Percentiles rank a stretch among this genome's conserved stretches.
These are phyloP conservation scores for Plectosphaerella sp. DNA, from an alignment of 2,329 filamentous ascomycete genomes.

Conservation along the genomic window DNA sequence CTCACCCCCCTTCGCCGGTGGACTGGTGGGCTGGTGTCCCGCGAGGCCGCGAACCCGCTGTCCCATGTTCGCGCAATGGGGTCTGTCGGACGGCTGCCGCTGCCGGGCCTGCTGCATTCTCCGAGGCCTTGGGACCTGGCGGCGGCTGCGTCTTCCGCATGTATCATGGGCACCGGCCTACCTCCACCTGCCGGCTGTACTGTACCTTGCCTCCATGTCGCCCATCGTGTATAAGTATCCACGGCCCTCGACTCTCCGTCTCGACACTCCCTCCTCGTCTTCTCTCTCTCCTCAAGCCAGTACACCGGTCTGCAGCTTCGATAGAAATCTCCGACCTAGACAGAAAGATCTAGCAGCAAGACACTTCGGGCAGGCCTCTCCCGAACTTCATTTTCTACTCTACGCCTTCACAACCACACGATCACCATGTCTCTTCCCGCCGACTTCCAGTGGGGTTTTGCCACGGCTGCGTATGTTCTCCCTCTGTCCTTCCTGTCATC, in stretches of 20 bases:
- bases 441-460: slow-evolving; percentile 77
- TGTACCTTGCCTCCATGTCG: not conserved
- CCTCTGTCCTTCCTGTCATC: not conserved
- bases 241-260: not conserved
- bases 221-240: not conserved
- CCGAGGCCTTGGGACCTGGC: not conserved
- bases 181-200: no score
- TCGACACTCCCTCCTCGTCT: not conserved
- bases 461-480: slow-evolving; percentile 63
- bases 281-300: not conserved
- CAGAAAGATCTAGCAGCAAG: not conserved
- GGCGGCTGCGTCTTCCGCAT: not conserved
- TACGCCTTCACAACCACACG: slow-evolving; percentile 1
- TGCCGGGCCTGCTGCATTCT: not conserved
- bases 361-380: not conserved
- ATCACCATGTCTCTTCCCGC: slow-evolving; percentile 53
- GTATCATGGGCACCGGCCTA: not conserved
- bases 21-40: no score
- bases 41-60: not conserved
- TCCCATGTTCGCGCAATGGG: not conserved
- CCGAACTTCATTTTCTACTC: not conserved
- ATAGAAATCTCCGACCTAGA: not conserved
- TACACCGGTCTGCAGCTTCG: not conserved
- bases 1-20: no score
- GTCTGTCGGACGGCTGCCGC: not conserved